A percentile compares a stretch with the other conserved stretches of the same genome.
Conservation (phyloP, 176 grass and related monocot genomes). For the Paspalum notatum region DNA sequence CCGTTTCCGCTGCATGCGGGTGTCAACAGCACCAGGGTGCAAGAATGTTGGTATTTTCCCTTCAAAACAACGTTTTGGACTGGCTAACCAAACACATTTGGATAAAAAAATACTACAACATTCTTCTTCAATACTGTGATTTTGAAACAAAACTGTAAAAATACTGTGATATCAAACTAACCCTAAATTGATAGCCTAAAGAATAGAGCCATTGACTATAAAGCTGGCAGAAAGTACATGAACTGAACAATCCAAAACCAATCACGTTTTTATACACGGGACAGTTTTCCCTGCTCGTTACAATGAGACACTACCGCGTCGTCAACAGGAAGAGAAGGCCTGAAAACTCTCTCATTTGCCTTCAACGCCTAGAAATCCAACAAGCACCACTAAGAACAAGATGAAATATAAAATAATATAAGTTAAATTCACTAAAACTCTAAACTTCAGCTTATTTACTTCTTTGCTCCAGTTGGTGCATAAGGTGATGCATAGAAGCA, state of each 20-base stretch:
- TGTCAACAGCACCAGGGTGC: too few relatives aligned
- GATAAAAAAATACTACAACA: too few relatives aligned
- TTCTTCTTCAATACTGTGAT: too few relatives aligned
- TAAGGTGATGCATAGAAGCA: slow-evolving; percentile 17
- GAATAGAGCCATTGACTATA: too few relatives aligned
- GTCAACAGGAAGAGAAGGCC: not conserved
- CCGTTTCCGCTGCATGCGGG: too few relatives aligned
- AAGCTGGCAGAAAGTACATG: too few relatives aligned
- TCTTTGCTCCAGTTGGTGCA: slow-evolving; percentile 17
- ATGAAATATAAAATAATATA: not conserved
- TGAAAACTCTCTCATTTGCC: slow-evolving; percentile 20
- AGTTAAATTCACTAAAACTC: not conserved
- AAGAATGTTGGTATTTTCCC: too few relatives aligned
- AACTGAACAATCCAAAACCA: too few relatives aligned
- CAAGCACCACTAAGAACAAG: not conserved
- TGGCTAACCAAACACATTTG: too few relatives aligned
- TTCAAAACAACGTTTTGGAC: too few relatives aligned
- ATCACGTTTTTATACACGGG: not conserved
- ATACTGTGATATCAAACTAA: too few relatives aligned
- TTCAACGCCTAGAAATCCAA: not conserved
- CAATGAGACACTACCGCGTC: not conserved
- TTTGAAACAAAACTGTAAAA: too few relatives aligned
- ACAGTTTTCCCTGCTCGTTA: not conserved
- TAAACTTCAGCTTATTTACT: not conserved
- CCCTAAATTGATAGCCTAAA: not conserved